Base-by-base conservation (phyloP, 176 grass and related monocot genomes). In the Microstegium vimineum region DNA sequence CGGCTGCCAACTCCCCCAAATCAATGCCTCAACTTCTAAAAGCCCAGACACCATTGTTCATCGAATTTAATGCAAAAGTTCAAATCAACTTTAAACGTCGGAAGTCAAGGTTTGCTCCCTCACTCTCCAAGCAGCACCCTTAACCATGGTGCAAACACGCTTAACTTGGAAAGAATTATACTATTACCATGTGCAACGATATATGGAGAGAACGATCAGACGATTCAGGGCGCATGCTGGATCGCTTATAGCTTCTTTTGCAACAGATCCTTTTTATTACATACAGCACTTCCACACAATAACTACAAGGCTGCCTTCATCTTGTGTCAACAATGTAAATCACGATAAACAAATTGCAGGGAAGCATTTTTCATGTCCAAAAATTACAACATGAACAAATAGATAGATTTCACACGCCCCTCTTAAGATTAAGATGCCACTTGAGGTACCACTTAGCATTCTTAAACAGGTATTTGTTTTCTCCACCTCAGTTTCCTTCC, bases 251-350 rank as follows among this genome's bases (percentile, higher is more conserved):
- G n/a, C 27, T 18, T 38, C 14, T 18, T 23, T 45, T 35, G 54
- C 6, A 10, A 27, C 66, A 20, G 5, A 74, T 27, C 10, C 1
- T 71, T 62, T 61, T 30, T 62, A 63, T 82, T 51, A 69, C 51
- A 75, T 60, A 69, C 23, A 45, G 30, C 66, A 60, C 11, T 49
- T 51, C 38, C 37, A 76, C 23, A 62, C 17, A n/a, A 30, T 52
- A 76, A 87, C 51, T 76, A 69, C 63, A 61, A 42, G n/a, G 51
- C 72, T 70, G 31, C 54, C 16, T 63, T 74, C 13, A 78, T 40
- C 40, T n/a, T 36, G 38, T 52, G 47, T 4, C 32, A 77, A 31
- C 42, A 42, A 74, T 74, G 26, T 59, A 33, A 56, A 66, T 66
- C 37, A 28, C 5, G 35, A 71, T 20, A 59, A 23, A 73, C 13